phyloP scores from a whole-genome alignment of 805 yeast species.

The Myxozyma neglecta region DNA sequence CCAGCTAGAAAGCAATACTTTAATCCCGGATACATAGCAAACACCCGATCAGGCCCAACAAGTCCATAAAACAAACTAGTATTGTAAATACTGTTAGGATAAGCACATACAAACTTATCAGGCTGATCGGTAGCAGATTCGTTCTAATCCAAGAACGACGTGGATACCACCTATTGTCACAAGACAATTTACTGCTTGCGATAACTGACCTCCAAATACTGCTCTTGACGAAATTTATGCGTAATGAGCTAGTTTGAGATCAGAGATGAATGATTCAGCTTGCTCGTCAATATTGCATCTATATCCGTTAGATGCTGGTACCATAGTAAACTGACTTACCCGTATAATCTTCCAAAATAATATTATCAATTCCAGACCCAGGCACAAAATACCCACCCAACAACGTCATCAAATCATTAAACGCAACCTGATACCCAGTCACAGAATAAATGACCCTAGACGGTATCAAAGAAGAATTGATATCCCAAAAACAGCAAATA shows the following conservation, averaged over 20 bases:
- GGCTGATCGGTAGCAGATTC: constrained; percentile 48
- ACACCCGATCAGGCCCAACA: constrained; percentile 57
- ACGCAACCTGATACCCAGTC: constrained; percentile 59
- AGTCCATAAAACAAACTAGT: constrained; percentile 59
- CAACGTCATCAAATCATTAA: constrained; percentile 62
- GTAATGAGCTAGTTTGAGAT: constrained; percentile 54
- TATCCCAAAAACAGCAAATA: constrained; percentile 56
- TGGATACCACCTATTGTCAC: constrained; percentile 48
- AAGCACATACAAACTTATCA: constrained; percentile 47
- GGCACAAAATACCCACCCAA: constrained; percentile 66
- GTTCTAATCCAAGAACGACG: constrained; percentile 44
- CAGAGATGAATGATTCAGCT: constrained; percentile 42
- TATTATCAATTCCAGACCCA: constrained; percentile 60
- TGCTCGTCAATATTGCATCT: constrained; percentile 49
- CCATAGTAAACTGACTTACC: constrained; percentile 33
- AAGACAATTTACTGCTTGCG: constrained; percentile 54
- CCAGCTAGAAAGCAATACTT: constrained; percentile 32
- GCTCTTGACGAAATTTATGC: constrained; percentile 53
- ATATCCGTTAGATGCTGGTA: neutral
- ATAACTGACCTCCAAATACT: constrained; percentile 53
- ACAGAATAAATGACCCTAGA: constrained; percentile 61
- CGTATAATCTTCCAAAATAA: constrained; percentile 43
- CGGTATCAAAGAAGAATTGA: constrained; percentile 60
- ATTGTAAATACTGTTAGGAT: constrained; percentile 46
- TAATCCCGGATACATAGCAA: constrained; percentile 32